Conservation (phyloP, 139 green algal genomes). For the Marvania coccoides region DNA sequence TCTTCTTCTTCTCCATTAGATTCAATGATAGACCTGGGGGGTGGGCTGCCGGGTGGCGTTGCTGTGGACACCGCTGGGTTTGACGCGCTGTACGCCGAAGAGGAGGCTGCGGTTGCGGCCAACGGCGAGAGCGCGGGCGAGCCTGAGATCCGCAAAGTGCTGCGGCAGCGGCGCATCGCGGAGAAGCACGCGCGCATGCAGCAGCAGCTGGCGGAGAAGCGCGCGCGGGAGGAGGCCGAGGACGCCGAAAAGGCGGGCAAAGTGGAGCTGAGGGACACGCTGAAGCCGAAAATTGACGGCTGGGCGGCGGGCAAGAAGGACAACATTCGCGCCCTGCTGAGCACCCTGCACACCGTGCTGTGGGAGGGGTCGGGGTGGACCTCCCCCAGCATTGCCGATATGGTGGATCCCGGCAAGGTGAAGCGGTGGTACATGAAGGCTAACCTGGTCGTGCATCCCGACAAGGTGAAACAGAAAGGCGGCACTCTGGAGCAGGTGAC, state of each 20-base stretch:
- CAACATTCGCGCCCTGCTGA: slow-evolving; percentile 85
- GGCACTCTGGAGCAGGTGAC: slow-evolving; percentile 73
- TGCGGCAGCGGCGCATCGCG: slow-evolving; percentile 16
- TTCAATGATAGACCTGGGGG: slow-evolving; percentile 39
- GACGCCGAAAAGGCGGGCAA: slow-evolving; percentile 46
- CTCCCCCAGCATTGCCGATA: slow-evolving; percentile 64
- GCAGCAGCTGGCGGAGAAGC: slow-evolving; percentile 27
- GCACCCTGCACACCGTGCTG: slow-evolving; percentile 75
- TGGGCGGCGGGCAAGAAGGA: slow-evolving; percentile 60
- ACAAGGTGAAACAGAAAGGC: slow-evolving; percentile 89
- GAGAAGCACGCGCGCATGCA: slow-evolving; percentile 26
- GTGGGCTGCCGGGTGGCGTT: neutral
- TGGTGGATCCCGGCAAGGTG: slow-evolving; percentile 65
- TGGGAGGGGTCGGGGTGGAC: slow-evolving; percentile 79
- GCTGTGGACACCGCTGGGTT: slow-evolving; percentile 13
- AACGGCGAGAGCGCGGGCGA: slow-evolving; percentile 9
- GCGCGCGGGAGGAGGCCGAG: slow-evolving; percentile 29
- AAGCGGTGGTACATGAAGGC: slow-evolving; percentile 84
- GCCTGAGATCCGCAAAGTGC: slow-evolving; percentile 22
- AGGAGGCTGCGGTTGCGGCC: neutral
- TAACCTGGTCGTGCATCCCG: slow-evolving; percentile 89
- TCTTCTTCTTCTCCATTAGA: neutral
- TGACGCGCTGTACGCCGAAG: slow-evolving; percentile 14
- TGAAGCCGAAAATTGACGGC: slow-evolving; percentile 49
- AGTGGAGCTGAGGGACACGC: slow-evolving; percentile 41